Conservation (phyloP, 1,284 basidiomycete species). For the Apiotrichum porosum region DNA sequence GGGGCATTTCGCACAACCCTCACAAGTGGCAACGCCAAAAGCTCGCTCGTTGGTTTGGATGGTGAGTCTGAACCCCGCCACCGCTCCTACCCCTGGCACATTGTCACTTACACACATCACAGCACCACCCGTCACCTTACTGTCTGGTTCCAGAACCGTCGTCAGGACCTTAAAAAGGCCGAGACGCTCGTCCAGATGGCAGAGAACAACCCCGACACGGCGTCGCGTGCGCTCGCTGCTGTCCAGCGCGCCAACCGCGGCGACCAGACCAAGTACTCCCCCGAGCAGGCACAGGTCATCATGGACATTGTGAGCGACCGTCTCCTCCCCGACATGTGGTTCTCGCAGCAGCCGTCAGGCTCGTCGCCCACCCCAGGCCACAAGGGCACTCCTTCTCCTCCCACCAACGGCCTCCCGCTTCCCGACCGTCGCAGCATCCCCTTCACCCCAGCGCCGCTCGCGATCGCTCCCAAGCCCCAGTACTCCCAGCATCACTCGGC, state of each 20-base stretch:
- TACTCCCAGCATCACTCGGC: background rate
- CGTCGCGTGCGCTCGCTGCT: constrained; percentile 16
- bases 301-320: constrained; percentile 21
- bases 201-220: constrained; percentile 19
- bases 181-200: constrained; percentile 17
- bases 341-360: constrained; percentile 14
- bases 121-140: constrained; percentile 22
- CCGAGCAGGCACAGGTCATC: constrained; percentile 16
- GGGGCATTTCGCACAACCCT: constrained; percentile 22
- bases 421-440: constrained; percentile 7
- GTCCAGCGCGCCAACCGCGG: constrained; percentile 19
- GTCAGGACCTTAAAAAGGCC: constrained; percentile 22
- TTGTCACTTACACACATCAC: background rate
- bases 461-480: constrained; percentile 14
- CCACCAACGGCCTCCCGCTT: background rate
- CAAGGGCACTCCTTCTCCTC: constrained; percentile 4
- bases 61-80: no score
- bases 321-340: constrained; percentile 18
- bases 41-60: constrained; percentile 25
- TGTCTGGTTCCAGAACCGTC: constrained; percentile 25
- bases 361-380: constrained; percentile 16
- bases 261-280: constrained; percentile 15
- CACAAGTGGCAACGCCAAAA: constrained; percentile 26
- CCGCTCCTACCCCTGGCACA: background rate
- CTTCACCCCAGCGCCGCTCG: constrained; percentile 10